A percentile compares a stretch with the other conserved stretches of the same genome.
Evolutionary conservation across 768 basidiomycete genomes (phyloP).

Genomic region (Boletus speciosus): DNA sequence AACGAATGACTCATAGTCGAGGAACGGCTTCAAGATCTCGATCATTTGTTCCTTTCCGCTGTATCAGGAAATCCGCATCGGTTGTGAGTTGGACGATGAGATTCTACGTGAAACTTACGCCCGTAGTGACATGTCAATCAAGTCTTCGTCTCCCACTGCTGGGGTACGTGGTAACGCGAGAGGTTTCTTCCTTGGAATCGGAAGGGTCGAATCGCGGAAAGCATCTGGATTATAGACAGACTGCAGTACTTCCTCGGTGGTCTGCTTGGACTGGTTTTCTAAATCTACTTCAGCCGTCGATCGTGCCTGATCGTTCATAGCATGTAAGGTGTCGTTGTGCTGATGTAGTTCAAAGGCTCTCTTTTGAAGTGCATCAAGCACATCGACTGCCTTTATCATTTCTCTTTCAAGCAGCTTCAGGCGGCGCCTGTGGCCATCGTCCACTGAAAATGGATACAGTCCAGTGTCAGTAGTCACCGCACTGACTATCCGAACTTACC

Average conservation of each 20-base stretch:
- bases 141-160: constrained; percentile 13
- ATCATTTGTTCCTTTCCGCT: constrained; percentile 8
- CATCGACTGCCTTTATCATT: constrained; percentile 27
- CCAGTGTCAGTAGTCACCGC: not conserved
- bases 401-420: constrained; percentile 26
- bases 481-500: constrained; percentile 9
- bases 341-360: constrained; percentile 18
- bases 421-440: constrained; percentile 30
- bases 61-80: not conserved
- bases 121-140: constrained; percentile 12
- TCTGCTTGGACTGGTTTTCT: not conserved
- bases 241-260: not conserved
- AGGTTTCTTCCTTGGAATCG: not conserved
- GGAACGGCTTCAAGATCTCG: not conserved
- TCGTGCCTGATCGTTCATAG: not conserved
- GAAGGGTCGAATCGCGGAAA: not conserved
- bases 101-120: constrained; percentile 1
- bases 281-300: not conserved
- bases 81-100: not conserved
- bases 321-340: not conserved
- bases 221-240: not conserved
- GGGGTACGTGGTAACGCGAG: not conserved
- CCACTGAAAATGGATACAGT: constrained; percentile 16
- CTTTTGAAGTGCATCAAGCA: constrained; percentile 15
- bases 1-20: constrained; percentile 4